Conservation (phyloP, 2,329 filamentous ascomycete genomes). For the Davidsoniella virescens region DNA sequence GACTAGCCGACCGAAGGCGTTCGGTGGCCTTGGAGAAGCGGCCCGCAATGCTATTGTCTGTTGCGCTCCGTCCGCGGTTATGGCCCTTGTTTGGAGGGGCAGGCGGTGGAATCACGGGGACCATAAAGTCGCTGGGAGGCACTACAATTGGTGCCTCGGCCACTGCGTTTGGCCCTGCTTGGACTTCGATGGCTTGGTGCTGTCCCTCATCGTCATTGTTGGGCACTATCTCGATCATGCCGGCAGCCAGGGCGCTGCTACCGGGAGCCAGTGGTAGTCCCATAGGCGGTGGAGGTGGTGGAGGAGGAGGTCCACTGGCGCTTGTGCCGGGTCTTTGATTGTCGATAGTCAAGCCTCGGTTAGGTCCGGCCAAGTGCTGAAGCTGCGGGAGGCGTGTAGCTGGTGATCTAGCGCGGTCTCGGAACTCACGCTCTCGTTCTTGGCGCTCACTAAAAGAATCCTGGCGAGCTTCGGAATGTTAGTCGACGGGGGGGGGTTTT, state of each 20-base stretch:
- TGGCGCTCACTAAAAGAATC: constrained; percentile 5
- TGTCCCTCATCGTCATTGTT: constrained; percentile 31
- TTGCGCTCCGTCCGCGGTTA: constrained; percentile 39
- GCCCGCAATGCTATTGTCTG: constrained; percentile 31
- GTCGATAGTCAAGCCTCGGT: not conserved
- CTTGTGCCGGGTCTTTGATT: constrained; percentile 21
- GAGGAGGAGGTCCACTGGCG: constrained; percentile 32
- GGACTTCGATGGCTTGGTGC: constrained; percentile 16
- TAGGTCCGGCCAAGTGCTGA: constrained; percentile 30
- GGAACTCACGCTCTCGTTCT: constrained; percentile 18
- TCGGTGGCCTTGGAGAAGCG: constrained; percentile 43
- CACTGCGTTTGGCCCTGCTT: not conserved
- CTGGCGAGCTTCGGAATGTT: constrained; percentile 7
- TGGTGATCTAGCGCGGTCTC: constrained; percentile 1
- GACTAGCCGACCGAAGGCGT: constrained; percentile 42
- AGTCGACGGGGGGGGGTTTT: not conserved
- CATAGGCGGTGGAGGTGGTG: constrained; percentile 41
- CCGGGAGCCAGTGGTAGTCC: constrained; percentile 20
- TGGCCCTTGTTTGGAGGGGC: constrained; percentile 31
- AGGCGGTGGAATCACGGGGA: constrained; percentile 30
- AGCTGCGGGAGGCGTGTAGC: constrained; percentile 44
- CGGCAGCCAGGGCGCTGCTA: constrained; percentile 31
- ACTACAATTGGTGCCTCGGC: constrained; percentile 17
- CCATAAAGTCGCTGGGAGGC: constrained; percentile 26
- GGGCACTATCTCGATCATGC: constrained; percentile 51